phyloP scores from a whole-genome alignment of 306 rosid species.

The Malus sieversii region DNA sequence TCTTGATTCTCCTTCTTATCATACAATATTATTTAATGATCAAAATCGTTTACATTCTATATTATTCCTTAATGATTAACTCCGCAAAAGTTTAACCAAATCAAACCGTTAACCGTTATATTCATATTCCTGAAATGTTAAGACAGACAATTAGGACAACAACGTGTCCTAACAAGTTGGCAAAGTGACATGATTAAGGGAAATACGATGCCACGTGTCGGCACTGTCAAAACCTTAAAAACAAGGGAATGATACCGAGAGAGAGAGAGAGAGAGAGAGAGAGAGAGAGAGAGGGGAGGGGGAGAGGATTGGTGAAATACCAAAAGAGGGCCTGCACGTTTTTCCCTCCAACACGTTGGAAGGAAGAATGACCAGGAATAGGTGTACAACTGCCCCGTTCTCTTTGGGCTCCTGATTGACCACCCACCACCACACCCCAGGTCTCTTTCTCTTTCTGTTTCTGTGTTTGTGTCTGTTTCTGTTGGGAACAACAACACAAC shows the following conservation, averaged over 20 bases:
- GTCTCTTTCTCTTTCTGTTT: not conserved
- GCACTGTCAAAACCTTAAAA: not conserved
- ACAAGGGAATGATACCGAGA: too few relatives aligned
- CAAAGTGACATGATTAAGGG: not conserved
- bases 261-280: too few relatives aligned
- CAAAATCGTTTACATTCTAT: too few relatives aligned
- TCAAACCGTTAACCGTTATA: not conserved
- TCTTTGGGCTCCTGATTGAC: conserved; percentile 32
- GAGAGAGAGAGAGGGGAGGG: too few relatives aligned
- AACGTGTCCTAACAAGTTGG: not conserved
- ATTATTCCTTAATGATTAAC: too few relatives aligned
- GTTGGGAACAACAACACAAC: conserved; percentile 14
- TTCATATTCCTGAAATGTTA: not conserved
- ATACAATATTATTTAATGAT: too few relatives aligned
- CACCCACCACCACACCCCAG: not conserved
- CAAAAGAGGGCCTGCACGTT: conserved; percentile 15
- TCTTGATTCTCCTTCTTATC: accelerated
- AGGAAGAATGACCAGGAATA: conserved; percentile 11
- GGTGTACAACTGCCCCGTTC: conserved; percentile 56
- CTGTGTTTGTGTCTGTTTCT: not conserved
- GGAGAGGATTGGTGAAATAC: not conserved
- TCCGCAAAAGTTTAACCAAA: not conserved
- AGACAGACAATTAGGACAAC: not conserved
- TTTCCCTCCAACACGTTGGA: conserved; percentile 43
- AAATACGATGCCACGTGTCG: not conserved